Evolutionary conservation across 2,329 filamentous ascomycete genomes (phyloP).

Genomic region (Paraconiothyrium sp.): DNA sequence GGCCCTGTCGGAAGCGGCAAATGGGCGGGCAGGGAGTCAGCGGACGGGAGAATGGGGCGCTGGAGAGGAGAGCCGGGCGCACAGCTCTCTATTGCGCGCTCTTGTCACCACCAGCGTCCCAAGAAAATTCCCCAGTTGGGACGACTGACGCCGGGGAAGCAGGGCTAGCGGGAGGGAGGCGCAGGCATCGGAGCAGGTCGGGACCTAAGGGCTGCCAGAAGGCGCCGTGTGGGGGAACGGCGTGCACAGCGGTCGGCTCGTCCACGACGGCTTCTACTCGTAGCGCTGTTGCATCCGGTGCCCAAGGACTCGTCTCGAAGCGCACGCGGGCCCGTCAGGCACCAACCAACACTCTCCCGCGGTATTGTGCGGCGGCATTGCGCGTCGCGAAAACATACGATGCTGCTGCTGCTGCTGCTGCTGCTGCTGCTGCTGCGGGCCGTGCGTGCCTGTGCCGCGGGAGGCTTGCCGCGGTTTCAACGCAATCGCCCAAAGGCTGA

Average conservation of each 20-base stretch:
- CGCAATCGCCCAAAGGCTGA: neutral
- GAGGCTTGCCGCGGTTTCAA: constrained; percentile 19
- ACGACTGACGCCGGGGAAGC: constrained; percentile 12
- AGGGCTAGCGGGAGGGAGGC: constrained; percentile 15
- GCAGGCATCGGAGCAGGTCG: constrained; percentile 28
- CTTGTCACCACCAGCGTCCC: constrained; percentile 24
- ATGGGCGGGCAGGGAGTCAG: constrained; percentile 22
- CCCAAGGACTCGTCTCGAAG: constrained; percentile 9
- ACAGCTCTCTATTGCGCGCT: constrained; percentile 1
- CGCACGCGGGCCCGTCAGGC: neutral
- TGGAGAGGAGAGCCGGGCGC: constrained; percentile 30
- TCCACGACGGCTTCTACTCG: neutral
- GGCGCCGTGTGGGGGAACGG: constrained; percentile 9
- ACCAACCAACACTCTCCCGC: neutral
- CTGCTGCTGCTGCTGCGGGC: neutral
- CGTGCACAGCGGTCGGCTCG: neutral
- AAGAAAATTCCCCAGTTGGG: constrained; percentile 28
- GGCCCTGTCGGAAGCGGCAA: constrained; percentile 41
- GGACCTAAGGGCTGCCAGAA: constrained; percentile 13
- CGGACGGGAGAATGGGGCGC: constrained; percentile 15
- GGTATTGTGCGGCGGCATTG: neutral
- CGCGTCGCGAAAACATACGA: constrained; percentile 14
- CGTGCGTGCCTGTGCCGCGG: constrained; percentile 15
- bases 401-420: too few species aligned
- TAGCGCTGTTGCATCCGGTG: neutral